A percentile compares a stretch with the other conserved stretches of the same genome.
Evolutionary conservation across 2,329 filamentous ascomycete species (phyloP).

Genomic region (Penicillium frequentans): DNA sequence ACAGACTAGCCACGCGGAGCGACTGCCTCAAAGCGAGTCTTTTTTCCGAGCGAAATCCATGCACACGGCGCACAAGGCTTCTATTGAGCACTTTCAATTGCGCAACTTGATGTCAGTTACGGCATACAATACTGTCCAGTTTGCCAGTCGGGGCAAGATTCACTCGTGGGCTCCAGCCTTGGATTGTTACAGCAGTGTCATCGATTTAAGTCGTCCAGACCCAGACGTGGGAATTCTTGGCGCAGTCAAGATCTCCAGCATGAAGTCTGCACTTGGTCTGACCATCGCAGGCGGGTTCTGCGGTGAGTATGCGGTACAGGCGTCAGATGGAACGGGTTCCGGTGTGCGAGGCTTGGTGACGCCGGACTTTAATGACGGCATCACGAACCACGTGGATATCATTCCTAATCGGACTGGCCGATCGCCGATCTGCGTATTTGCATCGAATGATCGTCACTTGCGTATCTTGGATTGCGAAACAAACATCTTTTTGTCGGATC

Average conservation of each 20-base stretch:
- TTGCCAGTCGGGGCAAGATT: conserved; percentile 50
- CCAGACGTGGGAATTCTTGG: conserved; percentile 37
- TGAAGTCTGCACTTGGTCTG: conserved; percentile 51
- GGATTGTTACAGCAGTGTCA: conserved; percentile 40
- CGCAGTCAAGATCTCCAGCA: conserved; percentile 52
- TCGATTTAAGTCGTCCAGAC: conserved; percentile 50
- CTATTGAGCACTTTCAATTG: conserved; percentile 60
- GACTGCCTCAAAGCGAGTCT: conserved; percentile 41
- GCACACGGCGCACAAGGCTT: conserved; percentile 50
- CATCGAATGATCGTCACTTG: conserved; percentile 58
- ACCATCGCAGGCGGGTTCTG: conserved; percentile 58
- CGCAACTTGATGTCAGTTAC: conserved; percentile 58
- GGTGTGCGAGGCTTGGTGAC: conserved; percentile 45
- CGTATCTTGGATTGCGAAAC: conserved; percentile 55
- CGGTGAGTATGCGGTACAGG: conserved; percentile 57
- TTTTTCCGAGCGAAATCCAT: conserved; percentile 52
- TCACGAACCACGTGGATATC: conserved; percentile 61
- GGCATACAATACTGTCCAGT: conserved; percentile 57
- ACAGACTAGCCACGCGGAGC: conserved; percentile 23
- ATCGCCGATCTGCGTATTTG: conserved; percentile 53
- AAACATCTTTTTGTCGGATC: conserved; percentile 39
- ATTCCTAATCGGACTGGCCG: conserved; percentile 50
- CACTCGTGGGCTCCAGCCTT: conserved; percentile 52
- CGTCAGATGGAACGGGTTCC: conserved; percentile 43
- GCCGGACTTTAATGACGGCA: conserved; percentile 45